Base-by-base conservation (phyloP, 495 filamentous ascomycete genomes). In the Penicillium desertorum region DNA sequence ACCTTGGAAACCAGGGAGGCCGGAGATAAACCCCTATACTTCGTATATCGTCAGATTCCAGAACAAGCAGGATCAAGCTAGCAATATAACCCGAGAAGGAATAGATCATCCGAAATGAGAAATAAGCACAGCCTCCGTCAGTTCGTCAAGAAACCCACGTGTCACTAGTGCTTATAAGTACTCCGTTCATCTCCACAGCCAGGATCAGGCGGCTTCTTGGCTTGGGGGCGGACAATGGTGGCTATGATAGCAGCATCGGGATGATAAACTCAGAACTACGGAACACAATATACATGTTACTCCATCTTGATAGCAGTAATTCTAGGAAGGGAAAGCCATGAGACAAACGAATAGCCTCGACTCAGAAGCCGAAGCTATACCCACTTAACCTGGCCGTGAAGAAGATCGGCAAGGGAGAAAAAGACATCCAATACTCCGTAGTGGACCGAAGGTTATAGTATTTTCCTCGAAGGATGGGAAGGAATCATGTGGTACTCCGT, bases 141-240 rank as follows among this genome's bases (percentile, higher is more conserved):
- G 43, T 36, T 55, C 53, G 53, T 47, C 53, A 54, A 30, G 5
- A 11, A 54, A 25, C 22, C 43, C 53, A 55, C 53, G 53, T 55
- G 53, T 47, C 20, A 16, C 19, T 55, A 55, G 53, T 55, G 53
- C 53, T 17, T 37, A 55, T 22, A 32, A 2, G n/a, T 23, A 23
- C 30, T 34, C 12, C 43, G 5, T 9, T 2, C 23, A 5, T 29
- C 30, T 41, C 51, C 39, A n/a, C 17, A 37, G 50, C 39, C 43
- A 11, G 27, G 29, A 30, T 20, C n/a, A 17, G 14, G 16, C 23
- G 14, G 1, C 3, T 32, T 17, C 12, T 32, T 54, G 20, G 42
- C 52, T 54, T 46, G 10, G 19, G 30, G 41, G 44, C 16, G 1
- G n/a, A 12, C 16, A 19, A 19, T n/a, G 4, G n/a, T 27, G 49